Evolutionary conservation across 2,329 filamentous ascomycete genomes (phyloP), one percentile per base, ranked within the genome.

Genomic region (Periglandula ipomoeae): DNA sequence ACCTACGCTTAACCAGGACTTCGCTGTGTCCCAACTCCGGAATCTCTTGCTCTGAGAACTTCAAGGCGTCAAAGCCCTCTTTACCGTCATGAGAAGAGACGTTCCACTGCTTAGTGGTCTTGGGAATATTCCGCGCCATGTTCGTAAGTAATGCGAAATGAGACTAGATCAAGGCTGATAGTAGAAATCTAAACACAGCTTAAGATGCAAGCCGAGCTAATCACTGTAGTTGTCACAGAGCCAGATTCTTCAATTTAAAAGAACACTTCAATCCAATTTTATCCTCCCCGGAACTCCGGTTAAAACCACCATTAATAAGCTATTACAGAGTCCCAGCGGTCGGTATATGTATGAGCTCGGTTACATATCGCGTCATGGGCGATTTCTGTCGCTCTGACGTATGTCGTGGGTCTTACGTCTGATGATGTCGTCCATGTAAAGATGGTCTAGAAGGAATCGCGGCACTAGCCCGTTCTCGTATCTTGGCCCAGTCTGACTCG

Each of bases 21-120:
- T 90, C 81, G 52, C 78, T 77, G 48, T 88, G 84, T 42, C 84
- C 84, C 1, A 84, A 60, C 54, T 79, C 66, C 13, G 83, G 81
- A 3, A 87, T 59, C 1, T 73, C 72, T 43, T 75, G 67, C 55
- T 80, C 72, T 51, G 74, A 66, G 56, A 78, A 75, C 57, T 72
- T 65, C 35, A 89, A 71, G 38, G 70, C 71, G 42, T 85, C 78
- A 57, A 87, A 84, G 56, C 71, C 73, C 37, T 72, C 62, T 2
- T 55, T 68, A 54, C 72, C 72, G 23, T 56, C 44, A 24, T 51
- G 48, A 8, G 50, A 43, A 30, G 68, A 65, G 39, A 85, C 62
- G 27, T 63, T 69, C 82, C 82, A 86, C 61, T 76, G 70, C 64
- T 72, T 72, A 53, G 73, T 76, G 0, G 73, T 80, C 49, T 60